phyloP scores from a whole-genome alignment of 2,329 filamentous ascomycete species.

The Cladorrhinum sp. region DNA sequence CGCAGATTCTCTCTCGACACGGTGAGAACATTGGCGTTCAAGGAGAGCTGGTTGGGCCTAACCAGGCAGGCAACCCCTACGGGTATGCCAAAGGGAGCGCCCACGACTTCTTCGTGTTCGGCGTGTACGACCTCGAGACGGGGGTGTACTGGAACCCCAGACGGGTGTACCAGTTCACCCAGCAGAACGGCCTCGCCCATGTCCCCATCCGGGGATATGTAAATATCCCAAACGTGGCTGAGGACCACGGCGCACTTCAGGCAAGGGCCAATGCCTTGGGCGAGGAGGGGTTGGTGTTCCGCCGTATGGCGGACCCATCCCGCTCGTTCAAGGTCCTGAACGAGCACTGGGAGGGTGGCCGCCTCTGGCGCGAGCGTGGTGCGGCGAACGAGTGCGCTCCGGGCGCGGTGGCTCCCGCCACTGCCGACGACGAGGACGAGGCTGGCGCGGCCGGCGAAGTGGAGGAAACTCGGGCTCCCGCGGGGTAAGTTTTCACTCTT shows the following conservation, averaged over 20 bases:
- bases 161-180: conserved; percentile 30
- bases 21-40: conserved; percentile 30
- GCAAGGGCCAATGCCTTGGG: conserved; percentile 22
- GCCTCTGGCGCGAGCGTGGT: conserved; percentile 3
- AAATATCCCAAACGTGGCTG: conserved; percentile 23
- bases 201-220: conserved; percentile 32
- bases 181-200: conserved; percentile 31
- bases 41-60: conserved; percentile 33
- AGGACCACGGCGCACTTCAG: conserved; percentile 22
- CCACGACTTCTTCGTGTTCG: conserved; percentile 36
- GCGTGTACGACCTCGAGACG: conserved; percentile 33
- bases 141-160: conserved; percentile 30
- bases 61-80: conserved; percentile 31
- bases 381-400: too few relatives aligned
- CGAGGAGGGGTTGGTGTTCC: conserved; percentile 32
- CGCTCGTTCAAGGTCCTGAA: conserved; percentile 31
- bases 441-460: not conserved
- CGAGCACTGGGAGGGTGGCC: conserved; percentile 22
- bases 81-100: conserved; percentile 19
- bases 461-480: not conserved
- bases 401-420: too few relatives aligned
- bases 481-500: not conserved
- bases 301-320: conserved; percentile 24
- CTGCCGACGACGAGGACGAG: not conserved
- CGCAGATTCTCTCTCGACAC: conserved; percentile 23